Base-by-base conservation (phyloP, 108 stramenopile genomes). In the Pseudonitzschia multistriata region DNA sequence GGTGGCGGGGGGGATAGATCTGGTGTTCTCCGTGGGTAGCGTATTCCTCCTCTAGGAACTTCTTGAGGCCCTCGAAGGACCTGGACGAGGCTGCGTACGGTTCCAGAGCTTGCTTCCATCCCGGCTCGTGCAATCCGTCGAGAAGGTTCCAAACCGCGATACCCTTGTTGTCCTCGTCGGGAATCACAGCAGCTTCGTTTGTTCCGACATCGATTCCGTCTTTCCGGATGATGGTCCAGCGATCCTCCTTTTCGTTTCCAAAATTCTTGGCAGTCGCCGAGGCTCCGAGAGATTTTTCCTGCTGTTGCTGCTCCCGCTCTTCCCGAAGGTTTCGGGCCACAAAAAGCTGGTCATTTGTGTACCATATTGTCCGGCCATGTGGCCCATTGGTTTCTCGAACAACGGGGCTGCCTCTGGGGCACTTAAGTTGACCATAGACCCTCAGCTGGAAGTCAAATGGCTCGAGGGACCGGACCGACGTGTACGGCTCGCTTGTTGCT, bases 291-390 rank as follows among this genome's bases (percentile, higher is more conserved):
- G 37, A n/a, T n/a, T n/a, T n/a, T n/a, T 49, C 5, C 7, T 30
- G 37, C 22, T 64, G 24, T 25, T 53, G 36, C 34, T 50, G 62
- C 48, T 40, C 17, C 11, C 36, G 40, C 24, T 11, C 10, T 24
- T 62, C 61, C 31, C 77, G 69, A 22, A 67, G 50, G 15, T 69
- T 4, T 36, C 68, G 45, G 13, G 85, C 73, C 78, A 83, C 84
- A 54, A 88, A 90, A 28, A 93, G 50, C 65, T 93, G 91, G 11
- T 84, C 74, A 60, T 89, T 78, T 33, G 79, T 78, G 67, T 83
- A 94, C 89, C 89, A 90, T 50, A 94, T 88, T 5, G 93, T 83
- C 54, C 90, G 63, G 0, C 81, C 79, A 72, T 94, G 93, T 30
- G 93, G 93, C 3, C 93, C 93, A 31, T 88, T 72, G 5, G 79